Base-by-base conservation (phyloP, 2,329 filamentous ascomycete species). In the Fusarium armeniacum region DNA sequence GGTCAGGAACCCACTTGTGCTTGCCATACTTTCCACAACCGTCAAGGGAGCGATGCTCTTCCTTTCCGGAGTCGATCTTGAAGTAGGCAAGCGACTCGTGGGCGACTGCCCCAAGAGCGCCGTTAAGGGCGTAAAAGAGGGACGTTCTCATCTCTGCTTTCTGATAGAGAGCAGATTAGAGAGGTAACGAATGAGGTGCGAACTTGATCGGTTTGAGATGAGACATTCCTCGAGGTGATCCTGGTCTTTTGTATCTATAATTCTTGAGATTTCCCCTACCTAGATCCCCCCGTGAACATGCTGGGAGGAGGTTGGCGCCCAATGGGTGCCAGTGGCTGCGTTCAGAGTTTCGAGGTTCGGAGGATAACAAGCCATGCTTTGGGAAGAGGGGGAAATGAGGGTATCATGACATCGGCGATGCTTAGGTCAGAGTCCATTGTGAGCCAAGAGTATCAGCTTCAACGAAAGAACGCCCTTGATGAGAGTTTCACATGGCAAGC, bases 1-100 rank as follows among this genome's bases (percentile, higher is more conserved):
- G 66, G 61, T 76, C 69, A 18, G 73, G 73, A 54, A 74, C 69
- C 72, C 73, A 76, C 41, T 67, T 65, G 38, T 69, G 59, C 60
- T 73, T 74, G 38, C 67, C 73, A 55, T 58, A 45, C 40, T 75
- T 75, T 20, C 57, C 60, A 20, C 72, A 75, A 3, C 73, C 69
- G 15, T 74, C 73, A 49, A 70, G 69, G 38, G 58, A 57, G 33
- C 35, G 44, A 20, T 69, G 52, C 18, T 57, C 62, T 22, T 63
- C 61, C 24, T 60, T 58, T 9, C 59, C 47, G 41, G 50, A 44
- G 24, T 67, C 45, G 5, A 56, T 26, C 22, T 71, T 72, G 58
- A 74, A 70, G 68, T 72, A 61, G 24, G 69, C 67, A 44, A 74
- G 64, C 20, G 73, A 73, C 26, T 75, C 71, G 53, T 71, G 65